Conservation (phyloP, 345 rosid species). For the Salix viminalis region DNA sequence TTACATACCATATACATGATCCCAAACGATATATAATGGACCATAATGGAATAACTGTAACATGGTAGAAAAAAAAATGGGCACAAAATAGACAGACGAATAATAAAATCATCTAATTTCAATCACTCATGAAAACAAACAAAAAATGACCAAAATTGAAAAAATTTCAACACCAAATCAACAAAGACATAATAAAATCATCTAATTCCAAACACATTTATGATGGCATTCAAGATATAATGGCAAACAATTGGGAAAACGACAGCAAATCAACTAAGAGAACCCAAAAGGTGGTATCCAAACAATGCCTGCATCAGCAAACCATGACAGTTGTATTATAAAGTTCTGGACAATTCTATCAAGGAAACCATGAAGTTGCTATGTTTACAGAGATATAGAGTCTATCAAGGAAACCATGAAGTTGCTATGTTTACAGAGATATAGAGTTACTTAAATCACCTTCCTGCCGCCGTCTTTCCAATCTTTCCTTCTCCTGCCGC, state of each 20-base stretch:
- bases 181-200: not conserved
- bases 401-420: not conserved
- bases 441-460: slow-evolving; percentile 34
- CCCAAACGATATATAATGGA: not conserved
- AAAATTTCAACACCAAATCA: not conserved
- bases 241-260: not conserved
- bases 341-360: not conserved
- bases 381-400: not conserved
- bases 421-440: not conserved
- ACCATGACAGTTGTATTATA: not conserved
- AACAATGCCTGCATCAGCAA: not conserved
- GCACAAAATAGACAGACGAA: not conserved
- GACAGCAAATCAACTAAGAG: not conserved
- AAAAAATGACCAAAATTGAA: not conserved
- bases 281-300: not conserved
- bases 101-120: not conserved
- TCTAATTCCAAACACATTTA: not conserved
- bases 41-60: not conserved
- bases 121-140: no score
- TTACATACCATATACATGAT: not conserved
- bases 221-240: not conserved
- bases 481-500: slow-evolving; percentile 59
- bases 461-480: slow-evolving; percentile 68
- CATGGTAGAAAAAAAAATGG: not conserved
- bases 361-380: not conserved